Base-by-base conservation (phyloP, 306 rosid genomes). In the Benincasa hispida region DNA sequence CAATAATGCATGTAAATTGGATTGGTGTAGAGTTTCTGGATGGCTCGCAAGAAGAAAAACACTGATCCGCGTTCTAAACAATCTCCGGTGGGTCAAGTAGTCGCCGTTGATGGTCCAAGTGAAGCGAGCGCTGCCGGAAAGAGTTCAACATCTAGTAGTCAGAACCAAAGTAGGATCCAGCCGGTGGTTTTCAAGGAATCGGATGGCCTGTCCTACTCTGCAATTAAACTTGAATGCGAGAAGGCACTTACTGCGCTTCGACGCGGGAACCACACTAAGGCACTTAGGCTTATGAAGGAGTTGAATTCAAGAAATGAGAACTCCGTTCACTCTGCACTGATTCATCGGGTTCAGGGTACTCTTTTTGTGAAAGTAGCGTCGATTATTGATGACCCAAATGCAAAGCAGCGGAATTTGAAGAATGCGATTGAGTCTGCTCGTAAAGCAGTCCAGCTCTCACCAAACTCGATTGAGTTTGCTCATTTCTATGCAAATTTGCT, bases 31-130 rank as follows among this genome's bases (percentile, higher is more conserved):
- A 83, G 85, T 76, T 78, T 77, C 78, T 70, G 62, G 24, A 95
- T 95, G 99, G 99, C 93, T 79, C 89, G 82, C 81, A 95, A 92
- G 86, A 95, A 95, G 90, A 88, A 91, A 87, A 89, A 77, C 85
- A 70, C 78, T 67, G 91, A 86, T 78, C 74, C 88, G 51, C 93
- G 95, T 50, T 78, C 87, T 37, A 94, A 89, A 79, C 93, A 82
- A 30, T 74, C 88, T 7, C 72, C 86, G 88, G 86, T 87, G 84
- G n/a, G n/a, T 79, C 79, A 87, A 65, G 89, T 78, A 35, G 89
- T 83, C 77, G 90, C 89, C 82, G 79, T 4, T 35, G 79, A 78
- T 48, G 87, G 62, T 77, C 15, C 69, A n/a, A 25, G 47, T 39
- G 56, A 74, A 27, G 79, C 80, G 7, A 89, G 83, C 37, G 11